A percentile compares a stretch with the other conserved stretches of the same genome.
Evolutionary conservation across 371 early-diverging fungal species (phyloP).

Genomic region (Mucor piriformis): DNA sequence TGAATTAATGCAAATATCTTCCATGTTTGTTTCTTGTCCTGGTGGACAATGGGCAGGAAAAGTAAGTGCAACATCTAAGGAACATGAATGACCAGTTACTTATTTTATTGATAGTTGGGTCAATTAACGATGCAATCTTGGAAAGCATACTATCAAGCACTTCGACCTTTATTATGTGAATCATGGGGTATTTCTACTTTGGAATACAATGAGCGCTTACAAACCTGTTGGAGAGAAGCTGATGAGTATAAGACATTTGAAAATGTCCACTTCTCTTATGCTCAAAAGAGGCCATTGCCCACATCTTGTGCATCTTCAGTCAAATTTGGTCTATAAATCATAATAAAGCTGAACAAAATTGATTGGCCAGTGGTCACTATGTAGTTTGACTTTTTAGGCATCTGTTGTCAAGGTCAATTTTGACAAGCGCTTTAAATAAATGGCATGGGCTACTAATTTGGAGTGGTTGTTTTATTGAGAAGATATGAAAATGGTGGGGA

Average conservation of each 20-base stretch:
- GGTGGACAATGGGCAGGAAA: constrained; percentile 59
- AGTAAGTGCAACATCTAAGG: constrained; percentile 21
- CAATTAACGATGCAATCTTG: constrained; percentile 51
- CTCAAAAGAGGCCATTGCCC: constrained; percentile 36
- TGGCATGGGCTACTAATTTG: too few relatives aligned
- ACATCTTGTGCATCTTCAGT: background rate
- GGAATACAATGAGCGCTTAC: constrained; percentile 33
- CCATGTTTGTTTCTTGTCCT: constrained; percentile 51
- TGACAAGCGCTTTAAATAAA: background rate
- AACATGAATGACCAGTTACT: background rate
- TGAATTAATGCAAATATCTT: constrained; percentile 25
- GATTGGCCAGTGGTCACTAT: background rate
- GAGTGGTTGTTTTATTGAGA: background rate
- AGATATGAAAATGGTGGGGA: background rate
- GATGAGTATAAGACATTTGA: constrained; percentile 55
- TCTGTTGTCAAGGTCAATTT: too few relatives aligned
- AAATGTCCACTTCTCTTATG: constrained; percentile 56
- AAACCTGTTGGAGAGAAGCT: constrained; percentile 46
- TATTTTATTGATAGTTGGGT: constrained; percentile 33
- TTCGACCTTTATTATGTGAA: constrained; percentile 40
- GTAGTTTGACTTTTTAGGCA: too few relatives aligned
- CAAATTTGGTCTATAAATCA: background rate
- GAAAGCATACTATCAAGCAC: constrained; percentile 47
- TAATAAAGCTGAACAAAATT: background rate
- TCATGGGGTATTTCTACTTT: constrained; percentile 26